Percentiles rank a stretch among this genome's conserved stretches.
These are phyloP conservation scores for Cutaneotrichosporon daszewskae DNA, from an alignment of 1,284 basidiomycete genomes.

Conservation along the genomic window DNA sequence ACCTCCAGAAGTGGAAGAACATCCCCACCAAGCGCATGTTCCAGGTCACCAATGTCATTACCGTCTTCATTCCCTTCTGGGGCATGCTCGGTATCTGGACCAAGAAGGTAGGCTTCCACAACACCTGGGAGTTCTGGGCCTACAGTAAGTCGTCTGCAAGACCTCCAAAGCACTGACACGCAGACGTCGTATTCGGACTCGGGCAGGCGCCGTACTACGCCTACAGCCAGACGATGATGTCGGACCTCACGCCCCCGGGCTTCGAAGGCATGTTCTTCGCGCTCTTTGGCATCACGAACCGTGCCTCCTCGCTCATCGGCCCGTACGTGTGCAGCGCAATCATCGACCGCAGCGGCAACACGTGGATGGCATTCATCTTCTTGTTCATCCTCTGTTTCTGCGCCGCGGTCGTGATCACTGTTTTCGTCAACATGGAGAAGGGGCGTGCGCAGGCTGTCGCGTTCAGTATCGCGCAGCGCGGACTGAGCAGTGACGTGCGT, in stretches of 20 bases:
- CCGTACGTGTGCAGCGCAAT: conserved; percentile 76
- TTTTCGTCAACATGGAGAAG: conserved; percentile 62
- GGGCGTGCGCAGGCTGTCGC: conserved; percentile 60
- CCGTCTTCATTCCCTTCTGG: conserved; percentile 73
- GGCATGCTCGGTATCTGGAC: conserved; percentile 83
- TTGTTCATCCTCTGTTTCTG: conserved; percentile 59
- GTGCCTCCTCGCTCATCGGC: conserved; percentile 73
- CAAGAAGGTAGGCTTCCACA: conserved; percentile 65
- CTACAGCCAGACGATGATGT: conserved; percentile 53
- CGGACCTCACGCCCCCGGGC: conserved; percentile 68
- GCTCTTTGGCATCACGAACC: conserved; percentile 73
- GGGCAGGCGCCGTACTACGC: conserved; percentile 83
- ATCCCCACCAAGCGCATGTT: conserved; percentile 56
- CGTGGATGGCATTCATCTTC: conserved; percentile 72
- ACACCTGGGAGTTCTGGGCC: conserved; percentile 76
- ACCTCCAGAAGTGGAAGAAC: conserved; percentile 69
- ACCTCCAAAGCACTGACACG: too few species aligned
- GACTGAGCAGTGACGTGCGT: conserved; percentile 13
- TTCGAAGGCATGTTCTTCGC: conserved; percentile 82
- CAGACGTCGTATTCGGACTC: conserved; percentile 66
- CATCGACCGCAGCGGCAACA: conserved; percentile 47
- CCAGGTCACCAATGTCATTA: conserved; percentile 64
- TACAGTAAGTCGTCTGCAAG: too few species aligned
- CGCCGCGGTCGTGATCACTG: conserved; percentile 62
- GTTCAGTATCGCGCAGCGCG: conserved; percentile 26